These are phyloP conservation scores for Clavariopsis aquatica DNA, from an alignment of 495 filamentous ascomycete genomes.

Conservation along the genomic window DNA sequence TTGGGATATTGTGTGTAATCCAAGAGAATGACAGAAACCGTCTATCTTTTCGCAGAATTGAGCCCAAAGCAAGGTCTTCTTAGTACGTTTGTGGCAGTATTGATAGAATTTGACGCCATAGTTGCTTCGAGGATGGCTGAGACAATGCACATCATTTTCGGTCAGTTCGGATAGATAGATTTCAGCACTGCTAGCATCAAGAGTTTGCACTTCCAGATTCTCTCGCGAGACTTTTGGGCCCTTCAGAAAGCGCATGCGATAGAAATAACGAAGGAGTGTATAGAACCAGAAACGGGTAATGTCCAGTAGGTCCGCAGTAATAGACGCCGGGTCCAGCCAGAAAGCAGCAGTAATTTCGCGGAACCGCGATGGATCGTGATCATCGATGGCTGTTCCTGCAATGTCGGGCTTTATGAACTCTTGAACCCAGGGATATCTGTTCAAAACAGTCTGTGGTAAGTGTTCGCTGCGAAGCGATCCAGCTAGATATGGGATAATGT, in stretches of 20 bases:
- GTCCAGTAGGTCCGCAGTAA: neutral
- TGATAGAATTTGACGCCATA: neutral
- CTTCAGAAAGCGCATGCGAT: neutral
- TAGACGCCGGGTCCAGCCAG: neutral
- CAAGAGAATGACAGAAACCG: neutral
- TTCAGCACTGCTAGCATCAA: neutral
- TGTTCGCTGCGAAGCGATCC: neutral
- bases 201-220: neutral
- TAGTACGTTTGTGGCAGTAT: neutral
- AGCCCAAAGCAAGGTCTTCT: neutral
- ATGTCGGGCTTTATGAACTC: neutral
- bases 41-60: neutral
- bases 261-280: constrained; percentile 3
- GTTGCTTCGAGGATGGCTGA: neutral
- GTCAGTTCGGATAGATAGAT: neutral
- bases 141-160: neutral
- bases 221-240: neutral
- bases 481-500: neutral
- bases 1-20: neutral
- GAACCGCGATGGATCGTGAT: neutral
- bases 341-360: neutral
- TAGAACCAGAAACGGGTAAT: neutral
- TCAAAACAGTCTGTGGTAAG: neutral
- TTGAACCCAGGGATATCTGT: neutral
- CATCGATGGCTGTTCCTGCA: neutral